A percentile compares a stretch with the other conserved stretches of the same genome.
Evolutionary conservation across 768 basidiomycete genomes (phyloP).

Genomic region (Suillus occidentalis): DNA sequence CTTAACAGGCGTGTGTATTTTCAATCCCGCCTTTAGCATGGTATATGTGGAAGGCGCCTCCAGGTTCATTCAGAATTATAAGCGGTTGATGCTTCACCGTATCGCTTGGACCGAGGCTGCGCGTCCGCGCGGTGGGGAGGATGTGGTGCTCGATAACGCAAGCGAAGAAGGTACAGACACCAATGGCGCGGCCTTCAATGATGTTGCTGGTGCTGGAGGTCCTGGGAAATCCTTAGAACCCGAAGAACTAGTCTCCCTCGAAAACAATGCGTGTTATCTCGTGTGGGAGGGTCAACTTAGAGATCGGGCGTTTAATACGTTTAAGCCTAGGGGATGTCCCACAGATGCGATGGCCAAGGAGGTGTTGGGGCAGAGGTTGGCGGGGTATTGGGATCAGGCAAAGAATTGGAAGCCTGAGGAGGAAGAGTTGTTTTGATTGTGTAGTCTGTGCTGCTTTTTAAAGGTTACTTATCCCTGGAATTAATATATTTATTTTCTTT

Average conservation of each 20-base stretch:
- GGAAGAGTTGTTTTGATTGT: constrained; percentile 60
- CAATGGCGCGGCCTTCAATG: constrained; percentile 17
- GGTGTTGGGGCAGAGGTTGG: constrained; percentile 77
- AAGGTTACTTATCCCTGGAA: neutral
- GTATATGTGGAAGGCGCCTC: constrained; percentile 91
- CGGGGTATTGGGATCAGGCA: constrained; percentile 92
- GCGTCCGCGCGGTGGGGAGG: constrained; percentile 70
- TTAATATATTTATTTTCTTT: neutral
- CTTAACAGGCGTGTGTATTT: constrained; percentile 86
- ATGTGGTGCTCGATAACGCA: constrained; percentile 62
- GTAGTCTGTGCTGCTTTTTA: neutral
- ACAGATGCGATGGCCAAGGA: constrained; percentile 88
- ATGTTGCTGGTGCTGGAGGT: constrained; percentile 33
- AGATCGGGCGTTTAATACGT: constrained; percentile 77
- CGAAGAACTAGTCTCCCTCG: constrained; percentile 51
- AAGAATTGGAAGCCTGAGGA: constrained; percentile 89
- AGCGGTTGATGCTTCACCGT: constrained; percentile 79
- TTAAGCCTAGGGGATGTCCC: constrained; percentile 80
- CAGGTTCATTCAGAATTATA: constrained; percentile 86
- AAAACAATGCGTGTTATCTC: constrained; percentile 84
- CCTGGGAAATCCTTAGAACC: constrained; percentile 21
- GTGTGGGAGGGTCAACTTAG: constrained; percentile 92
- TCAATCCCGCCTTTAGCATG: constrained; percentile 86
- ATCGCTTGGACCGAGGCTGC: constrained; percentile 95
- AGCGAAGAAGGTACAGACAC: constrained; percentile 41